Percentiles rank a stretch among this genome's conserved stretches.
These are phyloP conservation scores for Tolypocladium inflatum DNA, from an alignment of 2,329 filamentous ascomycete genomes.

Conservation along the genomic window DNA sequence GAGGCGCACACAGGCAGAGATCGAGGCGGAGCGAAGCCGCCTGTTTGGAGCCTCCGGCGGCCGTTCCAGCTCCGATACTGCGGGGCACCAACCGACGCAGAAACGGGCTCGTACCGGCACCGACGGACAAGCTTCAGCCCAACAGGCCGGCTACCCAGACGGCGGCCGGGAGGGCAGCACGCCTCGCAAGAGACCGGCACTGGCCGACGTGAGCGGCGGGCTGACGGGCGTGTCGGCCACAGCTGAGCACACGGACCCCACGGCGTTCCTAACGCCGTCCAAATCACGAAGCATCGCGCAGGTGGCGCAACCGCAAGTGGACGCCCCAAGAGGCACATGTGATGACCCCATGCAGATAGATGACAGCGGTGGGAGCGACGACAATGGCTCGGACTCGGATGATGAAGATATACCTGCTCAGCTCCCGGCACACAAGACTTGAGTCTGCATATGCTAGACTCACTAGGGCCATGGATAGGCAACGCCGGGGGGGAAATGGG, in stretches of 20 bases:
- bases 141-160: background rate
- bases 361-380: conserved; percentile 1
- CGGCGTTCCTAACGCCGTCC: conserved; percentile 12
- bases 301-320: background rate
- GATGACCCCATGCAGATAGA: conserved; percentile 15
- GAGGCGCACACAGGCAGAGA: conserved; percentile 35
- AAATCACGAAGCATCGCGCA: conserved; percentile 9
- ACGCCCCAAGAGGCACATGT: conserved; percentile 7
- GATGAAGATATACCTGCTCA: conserved; percentile 20
- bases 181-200: background rate
- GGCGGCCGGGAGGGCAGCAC: background rate
- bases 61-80: background rate
- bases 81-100: background rate
- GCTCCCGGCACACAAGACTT: background rate
- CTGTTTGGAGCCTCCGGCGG: conserved; percentile 12
- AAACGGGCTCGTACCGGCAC: background rate
- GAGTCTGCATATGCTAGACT: background rate
- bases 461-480: background rate
- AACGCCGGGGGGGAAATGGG: background rate
- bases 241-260: conserved; percentile 27
- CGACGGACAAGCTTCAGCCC: background rate
- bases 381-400: conserved; percentile 6
- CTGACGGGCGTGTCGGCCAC: conserved; percentile 24
- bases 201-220: conserved; percentile 23
- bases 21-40: conserved; percentile 32